These are phyloP conservation scores for Grifola frondosa DNA, from an alignment of 1,284 basidiomycete species.

Conservation along the genomic window DNA sequence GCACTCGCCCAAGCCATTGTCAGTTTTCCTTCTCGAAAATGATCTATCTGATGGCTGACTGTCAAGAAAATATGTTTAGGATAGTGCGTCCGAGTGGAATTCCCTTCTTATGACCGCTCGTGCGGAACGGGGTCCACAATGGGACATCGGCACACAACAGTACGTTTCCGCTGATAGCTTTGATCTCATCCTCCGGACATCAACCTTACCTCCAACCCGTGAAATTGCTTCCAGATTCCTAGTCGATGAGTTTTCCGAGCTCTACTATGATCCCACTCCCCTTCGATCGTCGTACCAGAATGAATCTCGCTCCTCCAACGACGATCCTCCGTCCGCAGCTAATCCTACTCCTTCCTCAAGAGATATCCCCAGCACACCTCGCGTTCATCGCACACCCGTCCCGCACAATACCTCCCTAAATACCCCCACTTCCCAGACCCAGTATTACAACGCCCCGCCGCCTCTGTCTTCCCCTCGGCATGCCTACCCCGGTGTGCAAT, in stretches of 20 bases:
- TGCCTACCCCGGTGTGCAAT: conserved; percentile 32
- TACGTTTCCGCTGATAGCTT: conserved; percentile 32
- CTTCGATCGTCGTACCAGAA: conserved; percentile 36
- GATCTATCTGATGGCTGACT: no score
- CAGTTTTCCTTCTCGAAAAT: no score
- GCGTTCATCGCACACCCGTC: conserved; percentile 9
- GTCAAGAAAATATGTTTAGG: conserved; percentile 50
- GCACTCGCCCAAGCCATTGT: conserved; percentile 61
- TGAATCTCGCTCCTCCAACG: conserved; percentile 22
- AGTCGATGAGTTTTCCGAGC: conserved; percentile 53
- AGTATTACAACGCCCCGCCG: conserved; percentile 15
- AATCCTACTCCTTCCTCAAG: conserved; percentile 14
- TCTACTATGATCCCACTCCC: conserved; percentile 63
- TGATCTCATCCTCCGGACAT: neutral
- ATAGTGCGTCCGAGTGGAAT: conserved; percentile 83
- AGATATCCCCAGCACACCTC: conserved; percentile 13
- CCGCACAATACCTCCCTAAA: conserved; percentile 16
- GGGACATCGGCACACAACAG: conserved; percentile 84
- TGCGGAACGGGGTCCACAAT: conserved; percentile 78
- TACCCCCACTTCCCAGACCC: conserved; percentile 13
- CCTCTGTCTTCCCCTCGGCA: conserved; percentile 36
- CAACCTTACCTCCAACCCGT: neutral
- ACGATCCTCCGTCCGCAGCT: conserved; percentile 20
- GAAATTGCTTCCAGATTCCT: conserved; percentile 51
- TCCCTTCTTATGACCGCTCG: conserved; percentile 73